phyloP scores from a whole-genome alignment of 371 early-diverging fungal species.

The Saksenaea vasiformis region DNA sequence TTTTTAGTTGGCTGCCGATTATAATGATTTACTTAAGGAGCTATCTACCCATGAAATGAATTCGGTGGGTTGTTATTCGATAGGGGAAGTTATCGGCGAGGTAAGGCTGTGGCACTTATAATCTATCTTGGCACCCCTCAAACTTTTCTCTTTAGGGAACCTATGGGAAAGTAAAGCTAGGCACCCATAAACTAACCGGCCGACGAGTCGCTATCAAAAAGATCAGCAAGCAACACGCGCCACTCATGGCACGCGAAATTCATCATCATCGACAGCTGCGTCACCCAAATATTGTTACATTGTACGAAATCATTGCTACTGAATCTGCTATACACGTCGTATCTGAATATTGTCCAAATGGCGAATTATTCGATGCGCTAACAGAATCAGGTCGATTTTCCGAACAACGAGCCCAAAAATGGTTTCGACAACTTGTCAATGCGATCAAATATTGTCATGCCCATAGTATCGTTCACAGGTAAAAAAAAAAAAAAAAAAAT shows the following conservation, averaged over 20 bases:
- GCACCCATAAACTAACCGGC: constrained; percentile 76
- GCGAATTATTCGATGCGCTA: constrained; percentile 77
- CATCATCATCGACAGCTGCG: constrained; percentile 84
- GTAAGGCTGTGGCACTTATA: constrained; percentile 6
- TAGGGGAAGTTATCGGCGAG: constrained; percentile 30
- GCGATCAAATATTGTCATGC: constrained; percentile 81
- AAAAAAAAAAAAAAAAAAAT: constrained; percentile 7
- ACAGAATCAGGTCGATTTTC: constrained; percentile 59
- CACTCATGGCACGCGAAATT: constrained; percentile 81
- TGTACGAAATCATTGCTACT: constrained; percentile 87
- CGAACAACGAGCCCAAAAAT: constrained; percentile 55
- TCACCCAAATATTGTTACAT: constrained; percentile 83
- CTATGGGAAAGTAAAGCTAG: constrained; percentile 88
- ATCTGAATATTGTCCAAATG: constrained; percentile 77
- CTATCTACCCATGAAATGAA: constrained; percentile 26
- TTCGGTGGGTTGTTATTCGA: constrained; percentile 24
- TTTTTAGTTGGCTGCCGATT: constrained; percentile 29
- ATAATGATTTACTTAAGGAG: constrained; percentile 30
- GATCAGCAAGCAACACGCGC: constrained; percentile 81
- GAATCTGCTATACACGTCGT: constrained; percentile 81
- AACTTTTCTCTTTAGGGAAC: constrained; percentile 57
- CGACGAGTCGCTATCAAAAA: constrained; percentile 86
- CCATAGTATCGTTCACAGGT: constrained; percentile 80
- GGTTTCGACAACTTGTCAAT: constrained; percentile 74
- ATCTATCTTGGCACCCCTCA: neutral